These are phyloP conservation scores for Paraglomus occultum DNA, from an alignment of 192 early-diverging fungal species.

Conservation along the genomic window DNA sequence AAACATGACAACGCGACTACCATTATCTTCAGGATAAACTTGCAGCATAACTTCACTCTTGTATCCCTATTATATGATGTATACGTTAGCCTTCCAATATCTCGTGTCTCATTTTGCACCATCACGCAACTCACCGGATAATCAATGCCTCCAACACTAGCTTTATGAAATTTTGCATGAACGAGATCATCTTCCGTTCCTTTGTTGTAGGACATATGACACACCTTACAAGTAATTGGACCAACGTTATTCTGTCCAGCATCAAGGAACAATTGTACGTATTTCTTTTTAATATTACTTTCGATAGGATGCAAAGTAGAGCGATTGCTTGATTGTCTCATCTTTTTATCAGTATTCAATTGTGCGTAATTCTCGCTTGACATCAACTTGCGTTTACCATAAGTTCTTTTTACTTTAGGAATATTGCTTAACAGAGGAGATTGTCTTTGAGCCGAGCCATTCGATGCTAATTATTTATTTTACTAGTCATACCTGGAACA, in stretches of 20 bases:
- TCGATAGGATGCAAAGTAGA: too few species aligned
- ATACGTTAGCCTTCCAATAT: background rate
- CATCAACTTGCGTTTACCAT: too few species aligned
- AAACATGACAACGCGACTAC: conserved; percentile 35
- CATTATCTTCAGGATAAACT: conserved; percentile 5
- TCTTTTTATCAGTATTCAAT: too few species aligned
- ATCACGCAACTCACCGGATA: conserved; percentile 29
- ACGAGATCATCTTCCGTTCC: conserved; percentile 46
- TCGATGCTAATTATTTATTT: too few species aligned
- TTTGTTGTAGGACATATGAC: conserved; percentile 43
- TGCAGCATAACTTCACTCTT: conserved; percentile 43
- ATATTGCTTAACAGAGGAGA: too few species aligned
- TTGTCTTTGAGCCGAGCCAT: too few species aligned
- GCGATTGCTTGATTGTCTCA: too few species aligned
- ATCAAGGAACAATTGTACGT: conserved; percentile 30
- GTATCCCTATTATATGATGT: conserved; percentile 30
- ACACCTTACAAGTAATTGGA: conserved; percentile 41
- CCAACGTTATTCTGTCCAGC: conserved; percentile 34
- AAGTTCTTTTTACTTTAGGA: too few species aligned
- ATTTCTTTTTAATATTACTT: background rate
- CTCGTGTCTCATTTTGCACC: background rate
- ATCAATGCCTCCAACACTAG: conserved; percentile 38
- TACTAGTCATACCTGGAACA: too few species aligned
- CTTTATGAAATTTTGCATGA: conserved; percentile 44
- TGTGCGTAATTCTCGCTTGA: too few species aligned